phyloP scores from a whole-genome alignment of 2,329 filamentous ascomycete genomes.

The Pestalotiopsis sp. region DNA sequence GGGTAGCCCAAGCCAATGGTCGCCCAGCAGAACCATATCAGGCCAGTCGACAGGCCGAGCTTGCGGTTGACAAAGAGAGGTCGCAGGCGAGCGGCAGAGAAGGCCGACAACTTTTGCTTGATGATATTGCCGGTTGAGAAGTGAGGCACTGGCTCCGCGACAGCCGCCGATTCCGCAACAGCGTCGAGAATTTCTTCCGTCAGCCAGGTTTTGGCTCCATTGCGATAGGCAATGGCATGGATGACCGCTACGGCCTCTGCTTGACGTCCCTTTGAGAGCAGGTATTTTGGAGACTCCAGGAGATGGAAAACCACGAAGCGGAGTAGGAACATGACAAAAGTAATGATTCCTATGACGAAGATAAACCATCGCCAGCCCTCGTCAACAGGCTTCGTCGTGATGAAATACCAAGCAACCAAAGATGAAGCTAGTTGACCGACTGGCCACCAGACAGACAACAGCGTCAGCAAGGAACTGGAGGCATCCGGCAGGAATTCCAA shows the following conservation, averaged over 20 bases:
- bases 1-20: slow-evolving; percentile 86
- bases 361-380: slow-evolving; percentile 80
- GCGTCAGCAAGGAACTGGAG: slow-evolving; percentile 73
- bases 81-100: slow-evolving; percentile 68
- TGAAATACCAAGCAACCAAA: slow-evolving; percentile 75
- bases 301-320: slow-evolving; percentile 82
- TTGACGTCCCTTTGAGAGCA: slow-evolving; percentile 77
- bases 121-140: slow-evolving; percentile 46
- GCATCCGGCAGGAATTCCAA: slow-evolving; percentile 81
- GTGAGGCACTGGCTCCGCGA: slow-evolving; percentile 20
- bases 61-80: slow-evolving; percentile 65
- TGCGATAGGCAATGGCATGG: slow-evolving; percentile 76
- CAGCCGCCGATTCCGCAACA: slow-evolving; percentile 49
- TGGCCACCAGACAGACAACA: slow-evolving; percentile 88
- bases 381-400: slow-evolving; percentile 68
- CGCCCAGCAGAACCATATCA: slow-evolving; percentile 81
- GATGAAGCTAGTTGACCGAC: slow-evolving; percentile 77
- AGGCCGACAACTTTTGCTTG: slow-evolving; percentile 63
- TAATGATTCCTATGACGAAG: slow-evolving; percentile 71
- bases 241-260: slow-evolving; percentile 79
- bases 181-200: slow-evolving; percentile 69
- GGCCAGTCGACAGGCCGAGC: slow-evolving; percentile 51
- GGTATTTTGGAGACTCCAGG: slow-evolving; percentile 84
- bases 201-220: slow-evolving; percentile 73
- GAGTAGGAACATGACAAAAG: slow-evolving; percentile 75